Base-by-base conservation (phyloP, 2,329 filamentous ascomycete species). In the Amauroascus verrucosus region DNA sequence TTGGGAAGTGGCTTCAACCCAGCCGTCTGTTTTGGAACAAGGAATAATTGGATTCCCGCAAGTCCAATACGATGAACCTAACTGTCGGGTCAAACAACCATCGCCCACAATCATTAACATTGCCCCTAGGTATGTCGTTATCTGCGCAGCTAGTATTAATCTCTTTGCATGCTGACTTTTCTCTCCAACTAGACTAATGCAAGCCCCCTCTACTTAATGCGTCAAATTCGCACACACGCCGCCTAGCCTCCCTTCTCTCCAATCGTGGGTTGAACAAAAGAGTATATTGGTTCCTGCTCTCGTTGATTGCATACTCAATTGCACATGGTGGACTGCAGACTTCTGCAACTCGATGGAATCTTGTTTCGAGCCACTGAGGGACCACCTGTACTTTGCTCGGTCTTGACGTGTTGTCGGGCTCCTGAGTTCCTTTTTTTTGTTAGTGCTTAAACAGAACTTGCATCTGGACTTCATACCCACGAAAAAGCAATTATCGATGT, bases 1-100 rank as follows among this genome's bases (percentile, higher is more conserved):
- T 43, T 43, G 48, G 48, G 48, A 50, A 22, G 24, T 50, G 37
- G 35, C 48, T 18, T 14, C n/a, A n/a, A n/a, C 6, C 37, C 35
- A 5, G 28, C 32, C 13, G 32, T 37, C 28, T 16, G 11, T 24
- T 7, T 18, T n/a, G n/a, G n/a, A n/a, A n/a, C n/a, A n/a, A n/a
- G n/a, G 5, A 14, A 2, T 9, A 14, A n/a, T 16, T 38, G 18
- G 18, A 16, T 14, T 16, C 35, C 4, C 20, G 16, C 22, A 11
- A 16, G 28, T 3, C 9, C 1, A 47, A 47, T 35, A 16, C 37
- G 38, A 22, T n/a, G 38, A 51, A 18, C 48, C 38, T 22, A 24
- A 32, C 38, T 43, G 48, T 51, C 48, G 48, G 48, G 48, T 51
- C 48, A 18, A 6, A 6, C 30, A 6, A 11, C 30, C 6, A 32